Evolutionary conservation across 352 stramenopile genomes (phyloP).

Genomic region (Peronospora destructor): DNA sequence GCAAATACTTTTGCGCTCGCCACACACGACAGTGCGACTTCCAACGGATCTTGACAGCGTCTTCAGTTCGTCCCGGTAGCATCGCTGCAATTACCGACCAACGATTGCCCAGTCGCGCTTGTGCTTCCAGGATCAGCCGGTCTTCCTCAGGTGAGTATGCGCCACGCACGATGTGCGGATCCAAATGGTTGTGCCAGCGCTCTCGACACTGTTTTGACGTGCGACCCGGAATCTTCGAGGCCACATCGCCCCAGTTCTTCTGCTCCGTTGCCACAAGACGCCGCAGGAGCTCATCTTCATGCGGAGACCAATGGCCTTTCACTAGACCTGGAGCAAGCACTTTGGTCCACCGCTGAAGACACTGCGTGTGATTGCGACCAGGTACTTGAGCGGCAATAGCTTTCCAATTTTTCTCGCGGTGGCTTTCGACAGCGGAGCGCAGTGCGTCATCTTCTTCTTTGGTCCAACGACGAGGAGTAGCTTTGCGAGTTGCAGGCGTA

Average conservation of each 20-base stretch:
- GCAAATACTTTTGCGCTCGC: conserved; percentile 76
- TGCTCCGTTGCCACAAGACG: conserved; percentile 74
- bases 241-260: conserved; percentile 86
- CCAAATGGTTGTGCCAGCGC: conserved; percentile 86
- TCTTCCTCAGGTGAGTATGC: conserved; percentile 86
- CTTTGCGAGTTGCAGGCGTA: conserved; percentile 51
- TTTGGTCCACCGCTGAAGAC: conserved; percentile 88
- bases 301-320: conserved; percentile 88
- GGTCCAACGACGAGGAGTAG: conserved; percentile 78
- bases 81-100: conserved; percentile 88
- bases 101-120: conserved; percentile 78
- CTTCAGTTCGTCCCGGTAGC: conserved; percentile 82
- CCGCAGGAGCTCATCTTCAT: conserved; percentile 80
- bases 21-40: conserved; percentile 84
- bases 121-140: conserved; percentile 80
- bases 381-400: conserved; percentile 84
- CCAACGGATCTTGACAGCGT: conserved; percentile 90
- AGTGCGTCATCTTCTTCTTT: conserved; percentile 87
- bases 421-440: conserved; percentile 72
- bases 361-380: conserved; percentile 87
- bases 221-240: conserved; percentile 74
- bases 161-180: conserved; percentile 84
- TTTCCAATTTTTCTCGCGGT: conserved; percentile 90
- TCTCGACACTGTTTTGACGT: conserved; percentile 89
- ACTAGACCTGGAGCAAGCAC: conserved; percentile 82